Conservation (phyloP, 768 basidiomycete species). For the Clitopilus passeckerianus region DNA sequence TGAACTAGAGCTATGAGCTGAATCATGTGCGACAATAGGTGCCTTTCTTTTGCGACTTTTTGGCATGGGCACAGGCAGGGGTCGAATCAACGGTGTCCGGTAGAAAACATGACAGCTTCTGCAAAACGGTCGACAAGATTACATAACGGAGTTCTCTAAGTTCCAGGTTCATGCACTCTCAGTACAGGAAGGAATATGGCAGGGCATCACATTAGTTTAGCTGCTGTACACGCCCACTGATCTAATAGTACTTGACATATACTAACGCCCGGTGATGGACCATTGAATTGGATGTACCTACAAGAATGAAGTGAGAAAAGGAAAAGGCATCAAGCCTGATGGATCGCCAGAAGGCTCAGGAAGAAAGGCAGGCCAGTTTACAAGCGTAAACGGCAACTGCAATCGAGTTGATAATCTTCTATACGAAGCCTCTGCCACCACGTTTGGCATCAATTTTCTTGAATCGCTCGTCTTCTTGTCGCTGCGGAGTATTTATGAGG, state of each 20-base stretch:
- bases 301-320: constrained; percentile 2
- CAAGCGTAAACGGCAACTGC: constrained; percentile 1
- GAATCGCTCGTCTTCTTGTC: constrained; percentile 79
- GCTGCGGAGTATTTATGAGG: constrained; percentile 32
- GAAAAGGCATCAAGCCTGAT: neutral
- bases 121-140: neutral
- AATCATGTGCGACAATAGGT: neutral
- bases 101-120: constrained; percentile 5
- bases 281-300: neutral
- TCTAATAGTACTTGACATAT: neutral
- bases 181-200: neutral
- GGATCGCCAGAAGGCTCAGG: neutral
- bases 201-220: neutral
- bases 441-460: constrained; percentile 87
- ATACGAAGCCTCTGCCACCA: constrained; percentile 84
- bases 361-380: neutral
- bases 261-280: neutral
- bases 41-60: constrained; percentile 30
- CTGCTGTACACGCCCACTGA: neutral
- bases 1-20: neutral
- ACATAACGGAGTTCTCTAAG: neutral
- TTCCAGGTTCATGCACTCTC: neutral
- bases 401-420: constrained; percentile 13
- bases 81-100: constrained; percentile 1
- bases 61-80: constrained; percentile 22